A percentile compares a stretch with the other conserved stretches of the same genome.
Conservation (phyloP, 345 rosid genomes). For the Hirschfeldia incana region DNA sequence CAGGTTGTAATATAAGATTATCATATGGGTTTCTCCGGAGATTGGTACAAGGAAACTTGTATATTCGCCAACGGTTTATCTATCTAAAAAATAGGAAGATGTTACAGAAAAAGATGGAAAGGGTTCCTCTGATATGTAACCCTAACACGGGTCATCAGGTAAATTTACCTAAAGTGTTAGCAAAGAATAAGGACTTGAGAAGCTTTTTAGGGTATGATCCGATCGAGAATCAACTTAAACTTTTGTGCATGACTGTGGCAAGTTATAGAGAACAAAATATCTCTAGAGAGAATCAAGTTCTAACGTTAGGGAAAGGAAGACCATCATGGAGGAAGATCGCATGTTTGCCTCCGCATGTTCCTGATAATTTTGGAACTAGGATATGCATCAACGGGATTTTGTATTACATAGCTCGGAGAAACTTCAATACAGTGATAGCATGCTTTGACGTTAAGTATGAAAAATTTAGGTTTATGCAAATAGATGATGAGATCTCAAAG, state of each 20-base stretch:
- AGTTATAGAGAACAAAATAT: neutral
- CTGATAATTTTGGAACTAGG: neutral
- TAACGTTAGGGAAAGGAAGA: neutral
- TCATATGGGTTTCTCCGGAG: neutral
- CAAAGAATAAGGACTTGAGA: neutral
- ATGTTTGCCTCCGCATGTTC: neutral
- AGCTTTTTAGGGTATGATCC: constrained; percentile 11
- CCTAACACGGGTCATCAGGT: constrained; percentile 4
- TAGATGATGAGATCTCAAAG: neutral
- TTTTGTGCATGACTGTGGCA: constrained; percentile 9
- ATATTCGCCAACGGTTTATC: neutral
- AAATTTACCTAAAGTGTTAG: neutral
- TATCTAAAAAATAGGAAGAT: neutral
- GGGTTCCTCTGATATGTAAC: neutral
- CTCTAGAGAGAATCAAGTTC: neutral
- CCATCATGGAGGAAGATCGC: neutral
- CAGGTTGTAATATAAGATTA: neutral
- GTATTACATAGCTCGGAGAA: neutral
- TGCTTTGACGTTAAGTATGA: neutral
- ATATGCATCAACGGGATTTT: neutral
- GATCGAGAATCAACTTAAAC: neutral
- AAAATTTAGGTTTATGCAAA: neutral
- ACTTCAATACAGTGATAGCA: neutral
- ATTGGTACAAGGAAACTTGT: neutral
- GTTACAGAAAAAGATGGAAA: neutral